Percentiles rank a stretch among this genome's conserved stretches.
Conservation (phyloP, 2,329 filamentous ascomycete genomes). For the Huntiella omanensis region DNA sequence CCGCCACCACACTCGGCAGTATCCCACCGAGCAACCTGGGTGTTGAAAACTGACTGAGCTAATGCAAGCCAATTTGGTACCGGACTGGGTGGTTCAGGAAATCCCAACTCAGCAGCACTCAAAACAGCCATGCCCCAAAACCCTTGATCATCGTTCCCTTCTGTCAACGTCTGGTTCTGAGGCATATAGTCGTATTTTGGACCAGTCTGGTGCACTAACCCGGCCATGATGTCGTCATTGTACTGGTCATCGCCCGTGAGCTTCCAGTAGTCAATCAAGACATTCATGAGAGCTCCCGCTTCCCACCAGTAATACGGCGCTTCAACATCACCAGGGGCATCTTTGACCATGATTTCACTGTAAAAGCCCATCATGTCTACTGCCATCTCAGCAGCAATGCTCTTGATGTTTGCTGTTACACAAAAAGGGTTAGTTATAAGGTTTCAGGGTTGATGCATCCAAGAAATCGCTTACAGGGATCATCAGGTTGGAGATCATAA, state of each 20-base stretch:
- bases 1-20: slow-evolving; percentile 50
- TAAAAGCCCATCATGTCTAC: slow-evolving; percentile 28
- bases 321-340: slow-evolving; percentile 17
- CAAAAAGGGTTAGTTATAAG: slow-evolving; percentile 1
- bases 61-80: slow-evolving; percentile 51
- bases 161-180: slow-evolving; percentile 45
- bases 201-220: slow-evolving; percentile 56
- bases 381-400: slow-evolving; percentile 30
- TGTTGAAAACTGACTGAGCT: slow-evolving; percentile 66
- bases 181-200: slow-evolving; percentile 62
- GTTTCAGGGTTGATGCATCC: neutral
- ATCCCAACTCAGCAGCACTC: slow-evolving; percentile 51
- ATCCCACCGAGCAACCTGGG: slow-evolving; percentile 58
- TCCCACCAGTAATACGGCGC: slow-evolving; percentile 37
- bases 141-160: slow-evolving; percentile 59
- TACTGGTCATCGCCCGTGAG: slow-evolving; percentile 58
- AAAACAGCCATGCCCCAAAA: slow-evolving; percentile 57
- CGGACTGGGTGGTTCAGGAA: slow-evolving; percentile 36
- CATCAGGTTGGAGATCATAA: slow-evolving; percentile 21
- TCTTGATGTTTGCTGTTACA: slow-evolving; percentile 28
- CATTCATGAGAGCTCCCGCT: slow-evolving; percentile 50
- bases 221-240: slow-evolving; percentile 48
- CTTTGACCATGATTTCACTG: slow-evolving; percentile 11
- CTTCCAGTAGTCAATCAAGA: slow-evolving; percentile 69
- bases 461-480: slow-evolving; percentile 5